Base-by-base conservation (phyloP, 768 basidiomycete species). In the Guyanaporus albipodus region DNA sequence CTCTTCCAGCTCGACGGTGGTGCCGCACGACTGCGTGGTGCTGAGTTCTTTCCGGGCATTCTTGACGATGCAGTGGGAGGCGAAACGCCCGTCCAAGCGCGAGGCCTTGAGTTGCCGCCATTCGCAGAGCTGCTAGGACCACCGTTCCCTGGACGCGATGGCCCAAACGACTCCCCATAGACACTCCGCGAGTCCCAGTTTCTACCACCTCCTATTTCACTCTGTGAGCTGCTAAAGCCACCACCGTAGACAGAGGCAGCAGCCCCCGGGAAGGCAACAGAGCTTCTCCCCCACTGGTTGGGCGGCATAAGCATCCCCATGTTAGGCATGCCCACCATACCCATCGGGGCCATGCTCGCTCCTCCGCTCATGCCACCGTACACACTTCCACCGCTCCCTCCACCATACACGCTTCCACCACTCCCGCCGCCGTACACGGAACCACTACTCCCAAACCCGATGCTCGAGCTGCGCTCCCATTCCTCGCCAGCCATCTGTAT, bases 401-500 rank as follows among this genome's bases (percentile, higher is more conserved):
- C 74, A 4, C 76, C 75, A 56, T 75, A 78, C 38, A 75, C 73
- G 51, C 75, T 76, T 29, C 73, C 72, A 2, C 73, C 67, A 31
- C 67, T 69, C 23, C 64, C 63, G 8, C 66, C 64, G n/a, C 67
- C 64, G 37, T 67, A 68, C 24, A 62, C 64, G 33, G 67, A 66
- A 21, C 68, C 71, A 32, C 60, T 61, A 7, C 64, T 57, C 14
- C 70, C 70, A 50, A 68, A 71, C 15, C 79, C 71, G 23, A 75
- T 53, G 29, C 70, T 78, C 43, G 87, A 89, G 7, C 80, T 77
- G 27, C 90, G 82, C 61, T 93, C 91, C 91, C 91, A 93, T 61
- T 92, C 89, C 26, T 92, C 91, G 17, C 78, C 88, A n/a, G 91
- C 91, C 8, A 83, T 80, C 8, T 82, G 85, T 78, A 91, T 85